Evolutionary conservation across 2,329 filamentous ascomycete species (phyloP), one percentile per base, ranked within the genome.

Genomic region (Coniochaeta sp.): DNA sequence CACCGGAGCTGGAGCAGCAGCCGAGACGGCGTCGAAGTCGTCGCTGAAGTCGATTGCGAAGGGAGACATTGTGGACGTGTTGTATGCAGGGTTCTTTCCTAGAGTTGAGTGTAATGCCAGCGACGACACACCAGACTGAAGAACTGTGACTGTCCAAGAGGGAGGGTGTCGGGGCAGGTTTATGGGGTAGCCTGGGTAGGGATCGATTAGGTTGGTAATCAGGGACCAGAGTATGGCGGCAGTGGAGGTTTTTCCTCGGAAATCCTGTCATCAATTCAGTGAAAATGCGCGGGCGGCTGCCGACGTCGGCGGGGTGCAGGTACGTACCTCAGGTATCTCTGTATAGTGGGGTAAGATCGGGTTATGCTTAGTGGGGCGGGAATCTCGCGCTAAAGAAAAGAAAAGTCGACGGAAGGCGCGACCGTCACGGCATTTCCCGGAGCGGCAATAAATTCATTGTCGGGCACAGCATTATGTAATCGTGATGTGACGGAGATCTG

Each of bases 1-100:
- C 54, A 56, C 54, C 54, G 28, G 54, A 24, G 54, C 54, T 28
- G 54, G 7, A 7, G 54, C 54, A 16, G 54, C 3, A 7, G 54
- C 47, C 47, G 47, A 24, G 47, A 14, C 47, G 47, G 10, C 34
- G 30, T 56, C 54, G 58, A 59, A 59, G 58, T 55, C 58, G 44
- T 54, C 44, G 58, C 36, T 52, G 30, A 59, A 59, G 57, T 58
- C 57, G 26, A 58, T 58, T 16, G 40, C 26, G 54, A 56, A 56
- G 14, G 54, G 54, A 28, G 54, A 22, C 54, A 56, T 56, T 26
- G 8, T 24, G 30, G n/a, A n/a, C 17, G 28, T 34, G n/a, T 1
- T 36, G 10, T 56, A n/a, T n/a, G n/a, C n/a, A n/a, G n/a, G n/a
- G n/a, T 24, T 36, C 12, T 56, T 4, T 26, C 14, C 5, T 22